Base-by-base conservation (phyloP, 768 basidiomycete genomes). In the Hericium coralloides region DNA sequence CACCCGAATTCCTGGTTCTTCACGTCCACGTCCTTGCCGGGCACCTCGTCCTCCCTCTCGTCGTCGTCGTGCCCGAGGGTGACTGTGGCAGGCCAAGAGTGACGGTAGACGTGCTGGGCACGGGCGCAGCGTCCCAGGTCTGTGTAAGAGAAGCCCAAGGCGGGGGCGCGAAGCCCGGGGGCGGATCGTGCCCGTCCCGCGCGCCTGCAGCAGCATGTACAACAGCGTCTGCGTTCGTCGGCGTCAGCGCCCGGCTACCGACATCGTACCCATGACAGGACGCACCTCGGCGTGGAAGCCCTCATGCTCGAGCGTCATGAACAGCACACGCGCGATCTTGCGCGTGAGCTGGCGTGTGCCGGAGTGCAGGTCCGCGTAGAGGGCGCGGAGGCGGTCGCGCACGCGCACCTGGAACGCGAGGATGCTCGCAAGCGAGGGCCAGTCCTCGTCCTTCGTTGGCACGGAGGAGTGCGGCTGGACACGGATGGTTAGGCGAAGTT, bases 291-390 rank as follows among this genome's bases (percentile, higher is more conserved):
- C 76, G 66, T 98, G 95, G 69, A 91, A 74, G 4, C 81, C 89
- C 67, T 98, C 93, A 63, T 98, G 95, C 70, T 95, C 93, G 55
- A 80, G 83, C 0, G 89, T 88, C 87, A 98, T 93, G 73, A 87
- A 92, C 15, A 98, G 73, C 3, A 93, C 88, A 49, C 95, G 78
- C 3, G 79, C 90, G 7, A 87, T 69, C 66, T 79, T 85, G 52
- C 87, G 80, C 2, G 82, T 84, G 63, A 92, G 64, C 2, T 56
- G 63, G 12, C 73, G 55, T 57, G 73, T 71, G 62, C 73, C 79
- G 53, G 81, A 76, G 38, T 76, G 77, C 60, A 94, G 70, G 57
- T 88, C 79, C n/a, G 77, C 76, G 69, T 97, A 98, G 22, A 98
- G 68, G 20, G 76, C 75, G 50, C 77, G 63, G 3, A 99, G 69